phyloP scores from a whole-genome alignment of 805 yeast species.

The Myxozyma lipomycoides region DNA sequence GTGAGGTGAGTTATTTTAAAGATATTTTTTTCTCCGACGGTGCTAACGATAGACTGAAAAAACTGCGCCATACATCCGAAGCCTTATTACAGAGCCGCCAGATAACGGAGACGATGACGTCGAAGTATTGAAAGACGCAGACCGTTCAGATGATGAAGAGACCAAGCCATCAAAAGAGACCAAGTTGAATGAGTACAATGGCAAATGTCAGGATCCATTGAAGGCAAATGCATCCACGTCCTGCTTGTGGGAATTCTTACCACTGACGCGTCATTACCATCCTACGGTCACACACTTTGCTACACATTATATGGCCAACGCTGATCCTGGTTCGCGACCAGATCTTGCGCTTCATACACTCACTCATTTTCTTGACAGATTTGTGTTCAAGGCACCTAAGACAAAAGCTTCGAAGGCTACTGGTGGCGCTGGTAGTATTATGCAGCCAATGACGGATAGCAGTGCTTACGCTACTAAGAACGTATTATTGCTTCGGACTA shows the following conservation, averaged over 20 bases:
- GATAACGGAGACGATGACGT: constrained; percentile 47
- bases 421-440: constrained; percentile 71
- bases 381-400: constrained; percentile 90
- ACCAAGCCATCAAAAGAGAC: constrained; percentile 19
- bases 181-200: constrained; percentile 52
- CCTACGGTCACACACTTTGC: constrained; percentile 89
- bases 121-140: constrained; percentile 38
- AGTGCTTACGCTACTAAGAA: constrained; percentile 30
- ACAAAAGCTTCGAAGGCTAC: constrained; percentile 55
- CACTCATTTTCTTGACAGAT: constrained; percentile 88
- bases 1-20: constrained; percentile 42
- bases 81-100: constrained; percentile 54
- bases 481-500: constrained; percentile 34
- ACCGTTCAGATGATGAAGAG: constrained; percentile 34
- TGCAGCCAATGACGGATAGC: constrained; percentile 81
- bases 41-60: constrained; percentile 44
- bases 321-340: constrained; percentile 56
- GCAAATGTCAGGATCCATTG: constrained; percentile 87
- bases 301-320: constrained; percentile 50
- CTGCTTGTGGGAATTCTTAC: constrained; percentile 80
- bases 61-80: constrained; percentile 60
- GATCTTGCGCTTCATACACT: constrained; percentile 85
- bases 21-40: background rate
- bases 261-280: constrained; percentile 77
- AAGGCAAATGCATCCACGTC: constrained; percentile 80